These are phyloP conservation scores for Trametes punicea DNA, from an alignment of 768 basidiomycete species.

Conservation along the genomic window DNA sequence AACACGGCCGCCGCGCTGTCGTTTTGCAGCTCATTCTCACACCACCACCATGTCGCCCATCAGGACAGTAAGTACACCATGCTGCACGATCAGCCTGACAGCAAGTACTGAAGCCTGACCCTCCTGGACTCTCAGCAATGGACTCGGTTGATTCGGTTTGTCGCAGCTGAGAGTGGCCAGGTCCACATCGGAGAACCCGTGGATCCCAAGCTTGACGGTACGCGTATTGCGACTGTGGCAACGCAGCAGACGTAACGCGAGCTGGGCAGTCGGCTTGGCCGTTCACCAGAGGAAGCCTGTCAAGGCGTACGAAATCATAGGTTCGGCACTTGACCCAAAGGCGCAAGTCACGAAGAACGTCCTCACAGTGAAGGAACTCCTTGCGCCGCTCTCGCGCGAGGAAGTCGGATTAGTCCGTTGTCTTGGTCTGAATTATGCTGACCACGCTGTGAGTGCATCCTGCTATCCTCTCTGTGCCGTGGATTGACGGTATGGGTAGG, in stretches of 20 bases:
- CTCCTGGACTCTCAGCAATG: conserved; percentile 46
- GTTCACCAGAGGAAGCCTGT: conserved; percentile 52
- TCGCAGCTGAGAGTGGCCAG: conserved; percentile 68
- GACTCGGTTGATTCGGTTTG: conserved; percentile 80
- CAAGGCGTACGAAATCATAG: conserved; percentile 68
- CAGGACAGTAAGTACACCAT: conserved; percentile 42
- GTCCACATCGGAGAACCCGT: conserved; percentile 80
- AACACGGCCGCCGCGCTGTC: conserved; percentile 9
- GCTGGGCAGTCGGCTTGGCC: conserved; percentile 50
- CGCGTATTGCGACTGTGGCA: not conserved
- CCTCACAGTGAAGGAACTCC: conserved; percentile 67
- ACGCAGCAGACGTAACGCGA: not conserved
- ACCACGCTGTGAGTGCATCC: conserved; percentile 61
- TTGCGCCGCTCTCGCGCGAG: conserved; percentile 64
- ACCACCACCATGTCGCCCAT: conserved; percentile 52
- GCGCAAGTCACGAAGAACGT: conserved; percentile 61
- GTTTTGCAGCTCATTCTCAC: conserved; percentile 8
- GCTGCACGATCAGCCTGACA: not conserved
- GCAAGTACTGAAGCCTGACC: too few species aligned
- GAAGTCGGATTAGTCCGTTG: conserved; percentile 69
- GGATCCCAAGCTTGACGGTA: conserved; percentile 63
- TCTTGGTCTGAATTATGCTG: conserved; percentile 79
- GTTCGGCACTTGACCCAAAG: conserved; percentile 62
- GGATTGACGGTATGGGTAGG: conserved; percentile 35
- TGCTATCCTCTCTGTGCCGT: not conserved